Evolutionary conservation across 768 basidiomycete species (phyloP).

Genomic region (Suillus subluteus): DNA sequence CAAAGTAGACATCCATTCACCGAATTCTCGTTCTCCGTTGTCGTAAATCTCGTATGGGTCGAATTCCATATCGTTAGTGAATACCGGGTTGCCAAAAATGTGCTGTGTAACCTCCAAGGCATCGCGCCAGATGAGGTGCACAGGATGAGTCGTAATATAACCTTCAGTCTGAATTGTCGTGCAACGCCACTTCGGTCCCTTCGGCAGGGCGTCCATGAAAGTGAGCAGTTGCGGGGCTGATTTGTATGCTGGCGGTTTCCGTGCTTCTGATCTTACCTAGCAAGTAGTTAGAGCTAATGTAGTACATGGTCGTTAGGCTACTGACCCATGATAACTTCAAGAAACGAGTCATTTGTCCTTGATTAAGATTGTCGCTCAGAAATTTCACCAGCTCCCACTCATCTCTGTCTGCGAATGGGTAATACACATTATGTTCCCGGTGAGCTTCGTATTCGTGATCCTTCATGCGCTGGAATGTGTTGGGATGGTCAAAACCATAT

Average conservation of each 20-base stretch:
- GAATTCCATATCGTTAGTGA: constrained; percentile 25
- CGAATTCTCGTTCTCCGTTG: constrained; percentile 18
- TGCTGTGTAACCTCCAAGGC: constrained; percentile 25
- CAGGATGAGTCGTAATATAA: constrained; percentile 16
- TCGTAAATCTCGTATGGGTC: constrained; percentile 20
- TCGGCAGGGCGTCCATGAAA: constrained; percentile 22
- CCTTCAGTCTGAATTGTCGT: constrained; percentile 10
- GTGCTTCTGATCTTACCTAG: constrained; percentile 4
- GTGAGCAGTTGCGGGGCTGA: constrained; percentile 22
- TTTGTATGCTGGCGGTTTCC: constrained; percentile 19
- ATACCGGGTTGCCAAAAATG: constrained; percentile 26
- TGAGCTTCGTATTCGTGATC: constrained; percentile 22
- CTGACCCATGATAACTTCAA: constrained; percentile 30
- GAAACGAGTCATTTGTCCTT: constrained; percentile 30
- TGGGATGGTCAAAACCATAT: not conserved
- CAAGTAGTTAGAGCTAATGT: not conserved
- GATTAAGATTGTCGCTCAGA: constrained; percentile 21
- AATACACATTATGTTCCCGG: constrained; percentile 28
- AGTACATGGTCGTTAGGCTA: not conserved
- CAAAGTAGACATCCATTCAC: constrained; percentile 26
- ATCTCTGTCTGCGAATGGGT: constrained; percentile 33
- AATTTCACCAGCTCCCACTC: constrained; percentile 40
- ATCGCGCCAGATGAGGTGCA: constrained; percentile 30
- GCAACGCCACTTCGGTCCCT: constrained; percentile 25
- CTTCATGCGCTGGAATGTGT: constrained; percentile 26